phyloP scores from a whole-genome alignment of 2,329 filamentous ascomycete species.

The Hymenoscyphus occultus region DNA sequence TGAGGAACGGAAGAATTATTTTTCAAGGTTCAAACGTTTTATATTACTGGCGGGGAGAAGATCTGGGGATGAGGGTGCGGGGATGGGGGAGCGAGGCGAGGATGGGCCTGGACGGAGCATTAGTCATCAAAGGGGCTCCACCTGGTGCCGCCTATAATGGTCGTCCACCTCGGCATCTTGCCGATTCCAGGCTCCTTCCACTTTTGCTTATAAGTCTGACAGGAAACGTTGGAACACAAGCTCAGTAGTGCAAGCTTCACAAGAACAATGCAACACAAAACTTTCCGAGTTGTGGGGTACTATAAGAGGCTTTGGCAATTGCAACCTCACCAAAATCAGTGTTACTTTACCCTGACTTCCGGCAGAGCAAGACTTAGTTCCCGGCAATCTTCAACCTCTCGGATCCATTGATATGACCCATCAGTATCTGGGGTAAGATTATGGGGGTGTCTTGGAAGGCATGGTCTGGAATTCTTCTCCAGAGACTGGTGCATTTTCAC shows the following conservation, averaged over 20 bases:
- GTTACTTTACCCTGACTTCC: not conserved
- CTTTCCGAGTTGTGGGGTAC: not conserved
- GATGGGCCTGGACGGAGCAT: too few relatives aligned
- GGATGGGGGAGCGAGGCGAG: not conserved
- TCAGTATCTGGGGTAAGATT: conserved; percentile 5
- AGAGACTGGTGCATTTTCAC: conserved; percentile 4
- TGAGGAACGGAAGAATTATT: conserved; percentile 10
- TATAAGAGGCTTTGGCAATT: not conserved
- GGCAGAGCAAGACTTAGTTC: not conserved
- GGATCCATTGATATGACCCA: not conserved
- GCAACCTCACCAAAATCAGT: not conserved
- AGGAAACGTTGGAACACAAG: conserved; percentile 1
- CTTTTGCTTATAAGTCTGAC: not conserved
- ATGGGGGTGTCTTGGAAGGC: not conserved
- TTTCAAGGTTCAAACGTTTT: not conserved
- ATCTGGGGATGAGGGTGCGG: not conserved
- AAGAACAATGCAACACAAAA: not conserved
- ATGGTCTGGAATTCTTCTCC: not conserved
- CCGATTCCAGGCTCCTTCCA: not conserved
- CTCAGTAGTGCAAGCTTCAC: not conserved
- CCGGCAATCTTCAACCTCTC: not conserved
- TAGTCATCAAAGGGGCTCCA: too few relatives aligned
- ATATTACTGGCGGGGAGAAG: not conserved
- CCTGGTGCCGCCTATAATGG: not conserved
- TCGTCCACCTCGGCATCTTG: not conserved